Percentiles rank a stretch among this genome's conserved stretches.
Evolutionary conservation across 345 rosid genomes (phyloP).

Genomic region (Microcos paniculata): DNA sequence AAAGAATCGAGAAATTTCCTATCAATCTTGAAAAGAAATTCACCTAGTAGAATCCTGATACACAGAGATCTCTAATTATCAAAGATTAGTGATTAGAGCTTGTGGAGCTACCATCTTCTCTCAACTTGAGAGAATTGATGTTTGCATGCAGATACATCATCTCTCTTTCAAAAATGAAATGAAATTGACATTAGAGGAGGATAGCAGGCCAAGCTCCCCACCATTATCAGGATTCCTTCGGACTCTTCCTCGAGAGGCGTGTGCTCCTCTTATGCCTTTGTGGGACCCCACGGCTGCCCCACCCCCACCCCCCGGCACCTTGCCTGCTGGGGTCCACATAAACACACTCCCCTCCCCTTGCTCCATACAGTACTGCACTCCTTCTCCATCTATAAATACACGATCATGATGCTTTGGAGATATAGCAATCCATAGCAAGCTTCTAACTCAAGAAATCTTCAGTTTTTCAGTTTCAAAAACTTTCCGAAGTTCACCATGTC

Average conservation of each 20-base stretch:
- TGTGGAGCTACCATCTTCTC: background rate
- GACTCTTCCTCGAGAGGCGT: slow-evolving; percentile 27
- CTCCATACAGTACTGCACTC: background rate
- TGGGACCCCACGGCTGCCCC: background rate
- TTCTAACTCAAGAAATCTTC: background rate
- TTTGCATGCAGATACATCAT: background rate
- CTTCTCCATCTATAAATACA: slow-evolving; percentile 51
- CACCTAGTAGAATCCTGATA: background rate
- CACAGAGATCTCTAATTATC: background rate
- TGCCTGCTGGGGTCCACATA: background rate
- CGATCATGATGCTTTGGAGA: background rate
- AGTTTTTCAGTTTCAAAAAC: background rate
- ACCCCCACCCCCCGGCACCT: background rate
- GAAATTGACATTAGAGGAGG: slow-evolving; percentile 70
- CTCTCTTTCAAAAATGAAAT: background rate
- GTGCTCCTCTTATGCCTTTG: slow-evolving; percentile 42
- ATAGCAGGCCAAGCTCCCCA: slow-evolving; percentile 31
- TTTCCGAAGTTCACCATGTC: slow-evolving; percentile 53
- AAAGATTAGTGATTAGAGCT: background rate
- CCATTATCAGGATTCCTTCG: slow-evolving; percentile 49
- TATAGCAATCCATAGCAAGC: slow-evolving; percentile 22
- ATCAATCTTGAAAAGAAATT: background rate
- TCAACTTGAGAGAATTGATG: background rate
- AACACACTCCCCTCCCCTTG: background rate
- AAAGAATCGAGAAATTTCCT: background rate